A percentile compares a stretch with the other conserved stretches of the same genome.
These are phyloP conservation scores for Groenewaldozyma tartarivorans DNA, from an alignment of 805 yeast species.

Conservation along the genomic window DNA sequence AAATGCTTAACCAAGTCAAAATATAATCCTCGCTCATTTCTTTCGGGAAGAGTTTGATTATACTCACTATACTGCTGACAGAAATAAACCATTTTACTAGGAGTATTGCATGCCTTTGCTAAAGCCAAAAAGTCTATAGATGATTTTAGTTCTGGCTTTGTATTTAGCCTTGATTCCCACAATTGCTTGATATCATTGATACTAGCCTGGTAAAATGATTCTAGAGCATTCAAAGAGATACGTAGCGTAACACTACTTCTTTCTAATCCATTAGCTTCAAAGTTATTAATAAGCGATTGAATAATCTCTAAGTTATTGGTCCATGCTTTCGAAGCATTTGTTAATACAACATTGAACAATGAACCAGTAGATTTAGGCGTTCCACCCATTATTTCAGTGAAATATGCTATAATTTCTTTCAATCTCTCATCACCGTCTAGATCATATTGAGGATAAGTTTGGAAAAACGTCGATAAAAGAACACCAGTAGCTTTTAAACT, in stretches of 20 bases:
- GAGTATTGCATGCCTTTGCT: constrained; percentile 15
- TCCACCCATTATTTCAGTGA: neutral
- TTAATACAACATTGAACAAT: constrained; percentile 67
- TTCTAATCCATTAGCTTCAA: constrained; percentile 44
- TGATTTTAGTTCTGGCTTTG: neutral
- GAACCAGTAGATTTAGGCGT: neutral
- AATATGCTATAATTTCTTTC: constrained; percentile 37
- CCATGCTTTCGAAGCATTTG: constrained; percentile 62
- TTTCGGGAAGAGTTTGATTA: too few species aligned
- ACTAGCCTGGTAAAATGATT: neutral
- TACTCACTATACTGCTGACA: too few species aligned
- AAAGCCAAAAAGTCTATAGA: constrained; percentile 13
- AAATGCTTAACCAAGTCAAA: too few species aligned
- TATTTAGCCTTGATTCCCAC: neutral
- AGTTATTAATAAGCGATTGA: constrained; percentile 53
- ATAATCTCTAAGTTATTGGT: constrained; percentile 53
- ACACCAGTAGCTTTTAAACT: neutral
- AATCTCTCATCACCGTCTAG: constrained; percentile 49
- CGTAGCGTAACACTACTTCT: constrained; percentile 65
- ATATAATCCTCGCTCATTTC: too few species aligned
- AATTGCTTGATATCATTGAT: neutral
- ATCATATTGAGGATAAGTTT: constrained; percentile 11
- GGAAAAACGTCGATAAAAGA: neutral
- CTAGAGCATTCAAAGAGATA: constrained; percentile 57
- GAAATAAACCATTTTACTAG: neutral